A percentile compares a stretch with the other conserved stretches of the same genome.
phyloP scores from a whole-genome alignment of 345 rosid species.

The Combretum micranthum region DNA sequence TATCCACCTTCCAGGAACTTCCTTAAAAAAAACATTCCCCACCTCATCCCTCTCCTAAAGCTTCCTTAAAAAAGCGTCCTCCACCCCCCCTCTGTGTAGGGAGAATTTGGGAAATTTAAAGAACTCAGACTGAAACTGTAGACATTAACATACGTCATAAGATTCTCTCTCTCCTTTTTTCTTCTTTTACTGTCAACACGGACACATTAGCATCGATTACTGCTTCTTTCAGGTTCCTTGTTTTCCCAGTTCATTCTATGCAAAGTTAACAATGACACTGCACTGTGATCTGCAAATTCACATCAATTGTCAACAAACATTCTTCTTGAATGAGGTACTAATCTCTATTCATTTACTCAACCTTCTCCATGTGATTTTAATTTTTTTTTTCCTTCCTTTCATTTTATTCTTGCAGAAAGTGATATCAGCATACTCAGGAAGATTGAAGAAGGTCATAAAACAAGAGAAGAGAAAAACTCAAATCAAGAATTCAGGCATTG shows the following conservation, averaged over 20 bases:
- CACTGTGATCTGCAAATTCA: slow-evolving; percentile 13
- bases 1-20: no score
- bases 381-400: no score
- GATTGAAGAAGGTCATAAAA: slow-evolving; percentile 45
- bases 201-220: no score
- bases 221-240: no score
- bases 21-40: no score
- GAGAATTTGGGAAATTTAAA: no score
- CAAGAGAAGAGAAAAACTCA: slow-evolving; percentile 38
- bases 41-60: no score
- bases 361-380: no score
- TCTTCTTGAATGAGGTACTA: slow-evolving; percentile 8
- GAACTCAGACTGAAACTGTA: no score
- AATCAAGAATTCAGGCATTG: slow-evolving; percentile 29
- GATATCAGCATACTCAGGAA: slow-evolving; percentile 42
- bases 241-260: slow-evolving; percentile 1
- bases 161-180: neutral
- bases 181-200: neutral
- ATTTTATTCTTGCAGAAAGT: slow-evolving; percentile 32
- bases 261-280: slow-evolving; percentile 5
- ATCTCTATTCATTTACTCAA: no score
- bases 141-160: no score
- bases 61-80: neutral
- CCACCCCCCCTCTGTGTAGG: neutral
- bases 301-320: slow-evolving; percentile 8